Conservation (phyloP, 768 basidiomycete genomes). For the Leccinum ochraceum region DNA sequence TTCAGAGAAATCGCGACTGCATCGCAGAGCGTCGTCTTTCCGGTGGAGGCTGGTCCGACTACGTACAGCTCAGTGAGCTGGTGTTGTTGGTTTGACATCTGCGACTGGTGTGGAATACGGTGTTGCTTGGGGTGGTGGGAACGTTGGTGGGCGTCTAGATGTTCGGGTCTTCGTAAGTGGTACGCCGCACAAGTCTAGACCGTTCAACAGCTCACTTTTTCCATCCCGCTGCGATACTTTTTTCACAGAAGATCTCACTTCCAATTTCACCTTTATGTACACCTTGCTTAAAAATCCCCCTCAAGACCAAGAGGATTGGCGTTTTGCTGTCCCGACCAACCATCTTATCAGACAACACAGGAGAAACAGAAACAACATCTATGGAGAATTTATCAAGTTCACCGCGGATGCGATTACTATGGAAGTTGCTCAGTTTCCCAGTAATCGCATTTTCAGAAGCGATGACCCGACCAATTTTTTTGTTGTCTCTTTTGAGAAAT, state of each 20-base stretch:
- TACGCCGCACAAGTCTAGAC: constrained; percentile 1
- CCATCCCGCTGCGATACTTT: not conserved
- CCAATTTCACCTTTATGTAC: constrained; percentile 14
- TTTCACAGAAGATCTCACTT: not conserved
- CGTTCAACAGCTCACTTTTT: constrained; percentile 3
- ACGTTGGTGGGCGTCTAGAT: constrained; percentile 8
- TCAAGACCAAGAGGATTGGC: constrained; percentile 55
- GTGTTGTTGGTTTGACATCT: constrained; percentile 18
- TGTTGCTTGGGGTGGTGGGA: constrained; percentile 20
- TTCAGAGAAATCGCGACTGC: constrained; percentile 47
- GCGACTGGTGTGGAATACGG: constrained; percentile 3
- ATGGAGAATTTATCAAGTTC: constrained; percentile 56
- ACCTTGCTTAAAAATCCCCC: constrained; percentile 42
- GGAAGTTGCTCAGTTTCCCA: constrained; percentile 49
- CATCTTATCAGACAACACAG: constrained; percentile 31
- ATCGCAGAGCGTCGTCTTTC: constrained; percentile 68
- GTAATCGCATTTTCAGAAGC: constrained; percentile 57
- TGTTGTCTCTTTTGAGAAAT: constrained; percentile 50
- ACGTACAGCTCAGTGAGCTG: constrained; percentile 39
- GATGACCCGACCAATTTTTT: constrained; percentile 62
- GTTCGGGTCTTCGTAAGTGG: constrained; percentile 13
- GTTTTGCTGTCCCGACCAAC: constrained; percentile 40
- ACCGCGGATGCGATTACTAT: constrained; percentile 50
- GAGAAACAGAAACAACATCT: constrained; percentile 27
- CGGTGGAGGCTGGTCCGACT: constrained; percentile 61